Evolutionary conservation across 2,329 filamentous ascomycete species (phyloP).

Genomic region (Rachicladosporium sp.): DNA sequence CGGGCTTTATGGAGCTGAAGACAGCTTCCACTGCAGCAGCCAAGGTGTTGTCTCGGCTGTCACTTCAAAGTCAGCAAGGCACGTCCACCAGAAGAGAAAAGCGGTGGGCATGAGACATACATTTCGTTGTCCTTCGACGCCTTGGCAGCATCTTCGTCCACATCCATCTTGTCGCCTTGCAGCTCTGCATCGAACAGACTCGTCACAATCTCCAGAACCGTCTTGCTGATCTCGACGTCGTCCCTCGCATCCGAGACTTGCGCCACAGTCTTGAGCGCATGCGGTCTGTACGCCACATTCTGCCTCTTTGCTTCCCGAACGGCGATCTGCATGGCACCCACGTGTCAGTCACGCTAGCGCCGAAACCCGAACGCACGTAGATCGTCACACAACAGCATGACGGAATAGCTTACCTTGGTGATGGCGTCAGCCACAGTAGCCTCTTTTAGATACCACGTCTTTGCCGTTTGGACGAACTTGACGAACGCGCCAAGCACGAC

Average conservation of each 20-base stretch:
- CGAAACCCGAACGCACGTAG: too few species aligned
- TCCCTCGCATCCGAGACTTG: conserved; percentile 55
- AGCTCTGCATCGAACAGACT: conserved; percentile 46
- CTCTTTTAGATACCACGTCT: conserved; percentile 45
- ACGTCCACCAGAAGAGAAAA: too few species aligned
- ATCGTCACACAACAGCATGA: too few species aligned
- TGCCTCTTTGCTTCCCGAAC: conserved; percentile 83
- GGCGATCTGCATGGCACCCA: conserved; percentile 43
- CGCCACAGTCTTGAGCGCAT: conserved; percentile 62
- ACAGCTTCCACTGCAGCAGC: conserved; percentile 20
- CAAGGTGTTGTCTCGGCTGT: conserved; percentile 14
- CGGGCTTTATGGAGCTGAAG: conserved; percentile 20
- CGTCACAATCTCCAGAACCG: conserved; percentile 52
- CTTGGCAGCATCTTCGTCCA: conserved; percentile 37
- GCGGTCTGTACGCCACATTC: conserved; percentile 69
- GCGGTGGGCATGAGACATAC: too few species aligned
- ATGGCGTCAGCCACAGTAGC: conserved; percentile 51
- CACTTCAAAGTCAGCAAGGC: conserved; percentile 2
- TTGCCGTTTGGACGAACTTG: conserved; percentile 57
- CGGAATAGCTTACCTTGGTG: conserved; percentile 41
- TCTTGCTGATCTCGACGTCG: conserved; percentile 57
- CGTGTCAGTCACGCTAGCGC: conserved; percentile 9
- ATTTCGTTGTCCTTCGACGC: neutral
- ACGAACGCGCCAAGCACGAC: conserved; percentile 69
- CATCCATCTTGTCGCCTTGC: conserved; percentile 54